Percentiles rank a stretch among this genome's conserved stretches.
These are phyloP conservation scores for Globisporangium solare DNA, from an alignment of 352 stramenopile species.

Conservation along the genomic window DNA sequence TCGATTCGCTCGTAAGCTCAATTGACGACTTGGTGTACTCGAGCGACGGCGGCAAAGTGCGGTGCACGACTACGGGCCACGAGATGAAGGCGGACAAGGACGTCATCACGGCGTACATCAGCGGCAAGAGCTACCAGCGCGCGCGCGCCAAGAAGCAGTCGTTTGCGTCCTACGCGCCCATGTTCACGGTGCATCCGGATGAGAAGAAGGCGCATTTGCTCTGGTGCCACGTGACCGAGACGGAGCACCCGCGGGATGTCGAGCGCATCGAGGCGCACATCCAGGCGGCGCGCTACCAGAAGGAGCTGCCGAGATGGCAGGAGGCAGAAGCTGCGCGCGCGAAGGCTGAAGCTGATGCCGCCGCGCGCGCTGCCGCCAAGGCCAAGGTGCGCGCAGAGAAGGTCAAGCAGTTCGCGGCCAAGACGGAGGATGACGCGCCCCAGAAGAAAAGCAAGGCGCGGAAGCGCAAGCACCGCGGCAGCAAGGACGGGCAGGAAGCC, in stretches of 20 bases:
- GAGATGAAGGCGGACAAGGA: constrained; percentile 61
- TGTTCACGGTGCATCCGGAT: constrained; percentile 60
- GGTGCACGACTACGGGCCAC: constrained; percentile 55
- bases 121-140: constrained; percentile 56
- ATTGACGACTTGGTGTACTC: constrained; percentile 37
- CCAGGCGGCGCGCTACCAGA: constrained; percentile 41
- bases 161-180: constrained; percentile 52
- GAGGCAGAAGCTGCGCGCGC: constrained; percentile 29
- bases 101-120: constrained; percentile 46
- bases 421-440: neutral
- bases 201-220: constrained; percentile 44
- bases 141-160: constrained; percentile 33
- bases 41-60: constrained; percentile 36
- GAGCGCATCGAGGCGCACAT: constrained; percentile 56
- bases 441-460: constrained; percentile 8
- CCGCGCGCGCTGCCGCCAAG: constrained; percentile 1
- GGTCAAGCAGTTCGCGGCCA: constrained; percentile 8
- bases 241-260: constrained; percentile 39
- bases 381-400: constrained; percentile 9
- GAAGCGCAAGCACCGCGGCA: constrained; percentile 3
- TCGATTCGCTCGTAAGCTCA: constrained; percentile 41
- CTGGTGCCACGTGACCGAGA: constrained; percentile 67
- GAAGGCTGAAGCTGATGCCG: constrained; percentile 19
- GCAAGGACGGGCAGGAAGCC: constrained; percentile 3
- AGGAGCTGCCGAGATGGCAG: constrained; percentile 50